phyloP scores from a whole-genome alignment of 208 protist species.

The Leishmania gerbilli region DNA sequence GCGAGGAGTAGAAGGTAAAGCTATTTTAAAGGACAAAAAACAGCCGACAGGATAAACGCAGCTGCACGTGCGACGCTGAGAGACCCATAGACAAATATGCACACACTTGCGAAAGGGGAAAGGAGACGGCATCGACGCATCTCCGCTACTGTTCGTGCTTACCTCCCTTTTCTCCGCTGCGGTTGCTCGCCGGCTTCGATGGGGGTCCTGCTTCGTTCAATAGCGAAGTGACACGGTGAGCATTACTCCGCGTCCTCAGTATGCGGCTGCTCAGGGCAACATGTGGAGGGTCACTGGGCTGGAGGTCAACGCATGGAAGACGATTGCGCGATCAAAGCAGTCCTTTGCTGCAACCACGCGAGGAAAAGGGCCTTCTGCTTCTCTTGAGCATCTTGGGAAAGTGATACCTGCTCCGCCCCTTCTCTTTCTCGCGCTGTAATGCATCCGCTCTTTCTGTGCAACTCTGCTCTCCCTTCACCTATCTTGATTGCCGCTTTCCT shows the following conservation, averaged over 20 bases:
- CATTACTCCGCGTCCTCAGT: neutral
- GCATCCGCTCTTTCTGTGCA: neutral
- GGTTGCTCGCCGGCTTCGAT: neutral
- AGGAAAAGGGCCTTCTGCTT: neutral
- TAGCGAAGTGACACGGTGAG: neutral
- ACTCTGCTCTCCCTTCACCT: neutral
- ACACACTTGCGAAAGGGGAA: neutral
- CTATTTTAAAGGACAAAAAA: neutral
- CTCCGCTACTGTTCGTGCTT: neutral
- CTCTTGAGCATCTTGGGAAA: neutral
- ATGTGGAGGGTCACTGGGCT: neutral
- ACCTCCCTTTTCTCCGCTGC: neutral
- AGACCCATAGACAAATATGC: neutral
- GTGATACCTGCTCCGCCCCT: neutral
- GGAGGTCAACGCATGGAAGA: neutral
- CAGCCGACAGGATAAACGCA: neutral
- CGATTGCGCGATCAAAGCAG: neutral
- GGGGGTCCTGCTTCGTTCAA: neutral
- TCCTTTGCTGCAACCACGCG: neutral
- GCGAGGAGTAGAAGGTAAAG: constrained; percentile 7
- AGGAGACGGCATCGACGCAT: neutral
- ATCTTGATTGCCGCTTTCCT: neutral
- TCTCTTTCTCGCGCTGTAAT: neutral
- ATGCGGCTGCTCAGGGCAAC: neutral
- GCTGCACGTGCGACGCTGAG: neutral